Conservation (phyloP, 768 basidiomycete species). For the Russula olivacea region DNA sequence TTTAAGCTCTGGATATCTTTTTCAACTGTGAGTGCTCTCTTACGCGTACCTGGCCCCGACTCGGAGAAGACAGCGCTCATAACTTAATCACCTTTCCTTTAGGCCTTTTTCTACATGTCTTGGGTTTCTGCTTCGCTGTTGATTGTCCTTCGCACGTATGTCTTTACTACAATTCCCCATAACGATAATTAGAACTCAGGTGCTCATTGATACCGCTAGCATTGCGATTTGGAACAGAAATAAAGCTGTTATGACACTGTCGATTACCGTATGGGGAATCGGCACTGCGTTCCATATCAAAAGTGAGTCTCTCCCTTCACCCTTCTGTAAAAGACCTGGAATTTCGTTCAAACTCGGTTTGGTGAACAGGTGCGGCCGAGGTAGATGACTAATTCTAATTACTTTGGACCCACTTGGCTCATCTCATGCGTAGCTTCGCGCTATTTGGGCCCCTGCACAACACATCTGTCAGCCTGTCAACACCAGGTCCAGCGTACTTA, state of each 20-base stretch:
- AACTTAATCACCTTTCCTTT: no score
- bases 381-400: background rate
- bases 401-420: background rate
- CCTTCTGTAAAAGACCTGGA: background rate
- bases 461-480: background rate
- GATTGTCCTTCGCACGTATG: constrained; percentile 8
- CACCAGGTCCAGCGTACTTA: background rate
- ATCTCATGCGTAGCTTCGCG: background rate
- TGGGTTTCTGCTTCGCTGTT: background rate
- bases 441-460: background rate
- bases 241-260: background rate
- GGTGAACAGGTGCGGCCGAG: background rate
- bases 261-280: background rate
- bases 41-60: background rate
- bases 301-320: background rate
- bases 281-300: background rate
- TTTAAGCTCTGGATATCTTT: background rate
- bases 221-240: constrained; percentile 4
- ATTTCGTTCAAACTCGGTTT: background rate
- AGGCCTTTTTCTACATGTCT: background rate
- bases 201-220: background rate
- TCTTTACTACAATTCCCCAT: background rate
- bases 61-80: background rate
- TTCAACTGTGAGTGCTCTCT: background rate
- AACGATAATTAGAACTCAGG: background rate